These are phyloP conservation scores for Blastobotrys elegans DNA, from an alignment of 1,139 yeast species.

Conservation along the genomic window DNA sequence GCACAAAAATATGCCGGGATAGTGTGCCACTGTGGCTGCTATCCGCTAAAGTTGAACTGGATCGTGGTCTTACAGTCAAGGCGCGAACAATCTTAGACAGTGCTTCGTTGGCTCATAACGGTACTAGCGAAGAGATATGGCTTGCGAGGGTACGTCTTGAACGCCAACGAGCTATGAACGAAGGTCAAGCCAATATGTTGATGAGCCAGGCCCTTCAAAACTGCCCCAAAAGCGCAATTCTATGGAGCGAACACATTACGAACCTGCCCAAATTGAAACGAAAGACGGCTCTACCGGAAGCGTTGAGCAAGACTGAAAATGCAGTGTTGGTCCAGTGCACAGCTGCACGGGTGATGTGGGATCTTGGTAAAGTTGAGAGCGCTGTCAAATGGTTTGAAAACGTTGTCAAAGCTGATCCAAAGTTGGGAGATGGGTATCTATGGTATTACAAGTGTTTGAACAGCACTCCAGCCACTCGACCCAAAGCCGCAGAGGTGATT, in stretches of 20 bases:
- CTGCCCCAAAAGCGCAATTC: slow-evolving; percentile 52
- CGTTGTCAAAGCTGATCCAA: slow-evolving; percentile 50
- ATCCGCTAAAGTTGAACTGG: slow-evolving; percentile 48
- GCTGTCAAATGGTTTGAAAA: slow-evolving; percentile 76
- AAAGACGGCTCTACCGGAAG: slow-evolving; percentile 54
- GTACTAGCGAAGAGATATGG: slow-evolving; percentile 48
- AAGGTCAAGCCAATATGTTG: slow-evolving; percentile 50
- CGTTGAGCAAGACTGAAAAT: slow-evolving; percentile 62
- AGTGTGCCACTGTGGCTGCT: slow-evolving; percentile 51
- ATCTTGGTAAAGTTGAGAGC: slow-evolving; percentile 57
- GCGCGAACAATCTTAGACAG: slow-evolving; percentile 74
- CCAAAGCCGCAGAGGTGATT: slow-evolving; percentile 18
- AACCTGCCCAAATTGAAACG: slow-evolving; percentile 47
- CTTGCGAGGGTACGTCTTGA: slow-evolving; percentile 59
- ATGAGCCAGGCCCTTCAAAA: slow-evolving; percentile 56
- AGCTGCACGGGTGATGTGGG: slow-evolving; percentile 68
- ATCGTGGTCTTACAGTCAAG: slow-evolving; percentile 42
- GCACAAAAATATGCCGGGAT: slow-evolving; percentile 45
- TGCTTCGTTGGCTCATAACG: slow-evolving; percentile 53
- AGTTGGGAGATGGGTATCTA: slow-evolving; percentile 74
- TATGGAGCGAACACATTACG: slow-evolving; percentile 61
- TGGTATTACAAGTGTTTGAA: slow-evolving; percentile 51
- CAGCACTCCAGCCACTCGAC: slow-evolving; percentile 1
- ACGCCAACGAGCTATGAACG: slow-evolving; percentile 31
- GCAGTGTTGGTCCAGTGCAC: slow-evolving; percentile 53